phyloP scores from a whole-genome alignment of 2,329 filamentous ascomycete species.

The Boeremia lycopersici region DNA sequence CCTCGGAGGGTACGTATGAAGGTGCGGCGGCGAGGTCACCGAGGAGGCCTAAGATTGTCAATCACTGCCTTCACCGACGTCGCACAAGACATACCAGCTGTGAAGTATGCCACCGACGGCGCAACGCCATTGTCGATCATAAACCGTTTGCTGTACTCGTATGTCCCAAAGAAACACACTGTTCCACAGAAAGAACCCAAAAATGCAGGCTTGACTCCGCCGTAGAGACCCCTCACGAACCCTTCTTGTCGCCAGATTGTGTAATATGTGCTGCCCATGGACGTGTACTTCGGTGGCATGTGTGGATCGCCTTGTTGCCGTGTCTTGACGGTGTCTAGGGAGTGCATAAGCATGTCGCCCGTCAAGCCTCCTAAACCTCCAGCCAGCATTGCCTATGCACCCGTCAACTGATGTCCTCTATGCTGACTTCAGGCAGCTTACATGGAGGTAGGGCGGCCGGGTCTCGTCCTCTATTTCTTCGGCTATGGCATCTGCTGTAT shows the following conservation, averaged over 20 bases:
- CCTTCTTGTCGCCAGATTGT: slow-evolving; percentile 95
- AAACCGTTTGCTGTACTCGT: slow-evolving; percentile 90
- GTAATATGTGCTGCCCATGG: slow-evolving; percentile 86
- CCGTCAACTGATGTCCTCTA: slow-evolving; percentile 30
- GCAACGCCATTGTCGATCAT: slow-evolving; percentile 85
- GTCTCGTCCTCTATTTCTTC: slow-evolving; percentile 49
- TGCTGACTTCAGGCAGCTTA: slow-evolving; percentile 31
- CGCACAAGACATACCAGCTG: slow-evolving; percentile 66
- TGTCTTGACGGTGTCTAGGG: slow-evolving; percentile 97
- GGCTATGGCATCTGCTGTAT: slow-evolving; percentile 25
- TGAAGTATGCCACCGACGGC: slow-evolving; percentile 82
- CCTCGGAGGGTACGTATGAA: slow-evolving; percentile 95
- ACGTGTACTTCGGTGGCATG: slow-evolving; percentile 89
- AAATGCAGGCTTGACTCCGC: slow-evolving; percentile 90
- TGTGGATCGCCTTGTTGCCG: slow-evolving; percentile 95
- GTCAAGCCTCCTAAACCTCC: slow-evolving; percentile 91
- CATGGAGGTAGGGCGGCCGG: slow-evolving; percentile 57
- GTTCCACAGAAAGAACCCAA: slow-evolving; percentile 93
- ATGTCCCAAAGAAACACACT: slow-evolving; percentile 92
- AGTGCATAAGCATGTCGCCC: slow-evolving; percentile 98
- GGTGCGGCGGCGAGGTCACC: slow-evolving; percentile 91
- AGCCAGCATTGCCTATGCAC: slow-evolving; percentile 83
- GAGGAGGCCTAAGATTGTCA: slow-evolving; percentile 68
- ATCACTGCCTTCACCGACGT: not conserved
- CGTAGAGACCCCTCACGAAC: slow-evolving; percentile 82